These are phyloP conservation scores for Saraca asoca DNA, from an alignment of 331 rosid genomes.

Conservation along the genomic window DNA sequence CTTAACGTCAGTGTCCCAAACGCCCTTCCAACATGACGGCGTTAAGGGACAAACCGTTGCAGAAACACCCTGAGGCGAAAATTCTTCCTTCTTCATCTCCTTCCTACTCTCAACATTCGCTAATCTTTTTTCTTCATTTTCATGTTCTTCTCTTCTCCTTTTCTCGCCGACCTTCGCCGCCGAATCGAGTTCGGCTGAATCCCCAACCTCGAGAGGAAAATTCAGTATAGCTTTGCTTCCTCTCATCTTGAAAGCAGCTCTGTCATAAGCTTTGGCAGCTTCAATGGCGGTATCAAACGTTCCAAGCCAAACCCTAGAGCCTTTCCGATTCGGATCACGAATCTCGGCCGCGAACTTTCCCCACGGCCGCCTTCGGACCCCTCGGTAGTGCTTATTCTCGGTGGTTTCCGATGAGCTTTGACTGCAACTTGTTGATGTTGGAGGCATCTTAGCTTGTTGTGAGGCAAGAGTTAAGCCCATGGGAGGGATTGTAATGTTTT, in stretches of 20 bases:
- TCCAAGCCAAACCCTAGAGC: constrained; percentile 93
- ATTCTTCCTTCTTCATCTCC: constrained; percentile 35
- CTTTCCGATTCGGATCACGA: constrained; percentile 75
- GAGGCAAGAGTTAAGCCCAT: constrained; percentile 1
- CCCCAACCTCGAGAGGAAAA: constrained; percentile 66
- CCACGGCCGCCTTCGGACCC: constrained; percentile 86
- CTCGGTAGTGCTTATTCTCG: constrained; percentile 63
- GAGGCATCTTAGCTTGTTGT: not conserved
- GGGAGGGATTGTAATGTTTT: constrained; percentile 43
- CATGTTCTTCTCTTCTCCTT: constrained; percentile 36
- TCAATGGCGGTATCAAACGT: constrained; percentile 85
- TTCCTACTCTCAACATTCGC: not conserved
- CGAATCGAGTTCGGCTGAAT: not conserved
- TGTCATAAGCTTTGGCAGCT: constrained; percentile 87
- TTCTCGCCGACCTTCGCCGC: constrained; percentile 35
- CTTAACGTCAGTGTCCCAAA: constrained; percentile 49
- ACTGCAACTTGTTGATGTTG: not conserved
- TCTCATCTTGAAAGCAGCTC: constrained; percentile 80
- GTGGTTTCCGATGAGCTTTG: not conserved
- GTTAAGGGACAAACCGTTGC: constrained; percentile 38
- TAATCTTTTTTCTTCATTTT: not conserved
- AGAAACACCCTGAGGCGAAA: constrained; percentile 25
- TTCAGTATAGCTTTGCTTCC: constrained; percentile 87
- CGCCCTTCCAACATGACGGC: constrained; percentile 56
- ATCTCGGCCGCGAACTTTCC: constrained; percentile 90